A percentile compares a stretch with the other conserved stretches of the same genome.
phyloP scores from a whole-genome alignment of 2,329 filamentous ascomycete species.

The Boeremia lycopersici region DNA sequence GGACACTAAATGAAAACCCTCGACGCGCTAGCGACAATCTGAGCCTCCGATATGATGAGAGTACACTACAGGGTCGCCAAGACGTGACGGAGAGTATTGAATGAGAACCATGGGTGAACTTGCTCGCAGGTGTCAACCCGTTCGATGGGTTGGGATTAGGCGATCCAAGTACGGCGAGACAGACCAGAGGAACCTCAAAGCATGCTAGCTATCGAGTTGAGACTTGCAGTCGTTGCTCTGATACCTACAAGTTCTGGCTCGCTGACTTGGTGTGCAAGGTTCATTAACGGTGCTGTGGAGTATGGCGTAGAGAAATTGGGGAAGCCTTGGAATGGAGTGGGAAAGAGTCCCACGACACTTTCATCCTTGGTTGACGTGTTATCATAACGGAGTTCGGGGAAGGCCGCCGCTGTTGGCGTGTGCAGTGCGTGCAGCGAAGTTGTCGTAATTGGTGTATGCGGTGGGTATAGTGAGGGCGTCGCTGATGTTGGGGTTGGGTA shows the following conservation, averaged over 20 bases:
- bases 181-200: slow-evolving; percentile 22
- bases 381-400: slow-evolving; percentile 19
- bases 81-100: background rate
- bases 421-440: slow-evolving; percentile 28
- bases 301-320: slow-evolving; percentile 28
- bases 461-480: slow-evolving; percentile 18
- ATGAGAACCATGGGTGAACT: no score
- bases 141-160: background rate
- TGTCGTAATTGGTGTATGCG: slow-evolving; percentile 23
- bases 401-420: slow-evolving; percentile 28
- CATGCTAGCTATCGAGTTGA: slow-evolving; percentile 47
- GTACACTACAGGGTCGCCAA: background rate
- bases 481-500: slow-evolving; percentile 35
- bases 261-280: slow-evolving; percentile 37
- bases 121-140: background rate
- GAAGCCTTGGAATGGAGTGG: slow-evolving; percentile 38
- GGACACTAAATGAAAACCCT: background rate
- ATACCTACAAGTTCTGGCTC: slow-evolving; percentile 46
- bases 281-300: slow-evolving; percentile 15
- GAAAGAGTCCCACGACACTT: slow-evolving; percentile 40
- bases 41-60: background rate
- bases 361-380: slow-evolving; percentile 23
- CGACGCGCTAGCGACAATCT: background rate
- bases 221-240: slow-evolving; percentile 34
- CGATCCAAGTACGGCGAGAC: background rate